Conservation (phyloP, 2,329 filamentous ascomycete genomes). For the Emydomyces testavorans region DNA sequence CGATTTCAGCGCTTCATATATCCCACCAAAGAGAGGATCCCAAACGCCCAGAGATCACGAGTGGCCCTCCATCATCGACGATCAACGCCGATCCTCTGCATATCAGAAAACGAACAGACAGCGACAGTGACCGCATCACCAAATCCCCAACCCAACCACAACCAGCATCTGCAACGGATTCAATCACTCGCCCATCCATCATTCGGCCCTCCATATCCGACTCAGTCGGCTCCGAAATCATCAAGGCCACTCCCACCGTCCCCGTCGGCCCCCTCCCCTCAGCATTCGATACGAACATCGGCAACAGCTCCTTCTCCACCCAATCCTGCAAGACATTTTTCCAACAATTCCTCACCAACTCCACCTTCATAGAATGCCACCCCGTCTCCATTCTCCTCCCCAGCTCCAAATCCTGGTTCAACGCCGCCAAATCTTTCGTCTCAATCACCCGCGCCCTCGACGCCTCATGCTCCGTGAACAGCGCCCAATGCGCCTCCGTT, state of each 20-base stretch:
- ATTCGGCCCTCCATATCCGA: background rate
- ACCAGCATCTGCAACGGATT: background rate
- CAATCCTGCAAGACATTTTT: slow-evolving; percentile 47
- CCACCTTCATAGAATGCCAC: slow-evolving; percentile 61
- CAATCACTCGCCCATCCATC: background rate
- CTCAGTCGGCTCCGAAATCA: slow-evolving; percentile 5
- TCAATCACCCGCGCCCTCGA: slow-evolving; percentile 68
- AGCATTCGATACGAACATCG: slow-evolving; percentile 55
- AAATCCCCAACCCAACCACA: background rate
- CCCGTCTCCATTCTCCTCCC: slow-evolving; percentile 75
- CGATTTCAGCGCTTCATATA: background rate
- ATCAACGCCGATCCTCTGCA: slow-evolving; percentile 6
- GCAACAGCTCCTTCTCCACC: slow-evolving; percentile 47
- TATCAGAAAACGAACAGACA: slow-evolving; percentile 2
- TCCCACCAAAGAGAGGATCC: background rate
- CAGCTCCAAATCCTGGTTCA: slow-evolving; percentile 77
- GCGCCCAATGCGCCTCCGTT: slow-evolving; percentile 52
- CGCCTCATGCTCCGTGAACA: slow-evolving; percentile 59
- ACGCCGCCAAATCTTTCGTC: slow-evolving; percentile 58
- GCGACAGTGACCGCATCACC: background rate
- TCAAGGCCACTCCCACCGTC: slow-evolving; percentile 15
- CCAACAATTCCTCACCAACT: slow-evolving; percentile 51
- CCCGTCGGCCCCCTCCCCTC: slow-evolving; percentile 40
- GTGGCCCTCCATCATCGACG: background rate
- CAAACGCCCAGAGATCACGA: background rate